Percentiles rank a stretch among this genome's conserved stretches.
Conservation (phyloP, 2,329 filamentous ascomycete species). For the Esteya vermicola region DNA sequence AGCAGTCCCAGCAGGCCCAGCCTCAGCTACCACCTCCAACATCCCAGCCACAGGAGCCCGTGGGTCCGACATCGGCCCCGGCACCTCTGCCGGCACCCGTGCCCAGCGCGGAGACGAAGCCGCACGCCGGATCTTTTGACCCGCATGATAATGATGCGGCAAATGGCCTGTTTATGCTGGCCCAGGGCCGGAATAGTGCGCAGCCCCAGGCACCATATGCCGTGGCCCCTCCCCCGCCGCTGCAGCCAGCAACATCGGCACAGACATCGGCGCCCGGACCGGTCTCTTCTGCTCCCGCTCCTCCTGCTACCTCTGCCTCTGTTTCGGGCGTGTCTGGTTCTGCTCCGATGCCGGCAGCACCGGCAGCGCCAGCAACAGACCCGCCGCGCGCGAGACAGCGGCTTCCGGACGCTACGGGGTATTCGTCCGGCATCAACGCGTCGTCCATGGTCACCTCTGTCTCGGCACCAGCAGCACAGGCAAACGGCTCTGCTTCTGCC, state of each 20-base stretch:
- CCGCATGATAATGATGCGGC: constrained; percentile 91
- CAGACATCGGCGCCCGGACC: too few relatives aligned
- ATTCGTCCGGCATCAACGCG: too few relatives aligned
- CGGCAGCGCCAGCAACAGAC: neutral
- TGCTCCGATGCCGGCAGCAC: neutral
- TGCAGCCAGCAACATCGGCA: constrained; percentile 23
- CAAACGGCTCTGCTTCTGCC: too few relatives aligned
- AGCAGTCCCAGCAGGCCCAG: constrained; percentile 22
- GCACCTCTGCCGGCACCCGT: constrained; percentile 13
- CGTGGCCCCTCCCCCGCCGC: constrained; percentile 21
- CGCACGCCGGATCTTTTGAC: constrained; percentile 54
- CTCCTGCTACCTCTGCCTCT: too few relatives aligned
- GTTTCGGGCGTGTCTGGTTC: too few relatives aligned
- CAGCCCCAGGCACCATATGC: constrained; percentile 35
- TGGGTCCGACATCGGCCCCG: constrained; percentile 21
- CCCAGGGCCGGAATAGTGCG: constrained; percentile 49
- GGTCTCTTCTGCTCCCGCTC: neutral
- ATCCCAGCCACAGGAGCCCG: constrained; percentile 39
- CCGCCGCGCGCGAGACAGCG: neutral
- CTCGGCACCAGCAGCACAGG: too few relatives aligned
- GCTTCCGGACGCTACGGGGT: neutral
- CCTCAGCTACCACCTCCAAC: constrained; percentile 15
- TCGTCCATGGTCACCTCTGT: too few relatives aligned
- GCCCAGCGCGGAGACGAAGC: constrained; percentile 34
- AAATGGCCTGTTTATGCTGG: constrained; percentile 84